These are phyloP conservation scores for Candida bentonensis DNA, from an alignment of 805 yeast species.

Conservation along the genomic window DNA sequence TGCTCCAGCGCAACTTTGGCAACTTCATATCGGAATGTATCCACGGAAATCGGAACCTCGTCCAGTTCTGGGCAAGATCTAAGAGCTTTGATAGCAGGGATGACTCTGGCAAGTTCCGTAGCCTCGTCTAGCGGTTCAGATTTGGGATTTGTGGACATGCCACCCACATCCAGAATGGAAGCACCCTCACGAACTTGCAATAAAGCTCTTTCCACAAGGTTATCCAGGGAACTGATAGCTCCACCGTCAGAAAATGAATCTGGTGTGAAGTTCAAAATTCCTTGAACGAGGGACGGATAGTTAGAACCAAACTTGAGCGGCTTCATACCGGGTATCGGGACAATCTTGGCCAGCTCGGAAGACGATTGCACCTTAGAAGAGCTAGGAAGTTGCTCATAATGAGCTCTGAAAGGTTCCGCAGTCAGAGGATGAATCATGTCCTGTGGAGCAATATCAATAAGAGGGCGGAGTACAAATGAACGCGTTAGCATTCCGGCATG, in stretches of 20 bases:
- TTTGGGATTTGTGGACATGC: constrained; percentile 87
- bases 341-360: constrained; percentile 13
- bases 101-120: constrained; percentile 59
- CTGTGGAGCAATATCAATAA: constrained; percentile 66
- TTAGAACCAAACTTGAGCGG: constrained; percentile 32
- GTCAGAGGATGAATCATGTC: constrained; percentile 67
- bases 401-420: constrained; percentile 64
- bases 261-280: constrained; percentile 78
- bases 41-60: constrained; percentile 56
- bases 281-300: constrained; percentile 63
- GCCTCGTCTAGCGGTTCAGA: constrained; percentile 43
- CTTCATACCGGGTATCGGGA: constrained; percentile 11
- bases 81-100: constrained; percentile 54
- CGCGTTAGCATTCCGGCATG: constrained; percentile 83
- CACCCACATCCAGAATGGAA: constrained; percentile 82
- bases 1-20: constrained; percentile 53
- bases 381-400: constrained; percentile 43
- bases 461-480: constrained; percentile 78
- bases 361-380: constrained; percentile 12
- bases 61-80: constrained; percentile 28
- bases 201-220: constrained; percentile 32
- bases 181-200: constrained; percentile 46
- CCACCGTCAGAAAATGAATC: constrained; percentile 96
- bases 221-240: constrained; percentile 23
- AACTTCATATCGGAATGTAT: constrained; percentile 67